phyloP scores from a whole-genome alignment of 768 basidiomycete genomes.

The Mycena vitilis region DNA sequence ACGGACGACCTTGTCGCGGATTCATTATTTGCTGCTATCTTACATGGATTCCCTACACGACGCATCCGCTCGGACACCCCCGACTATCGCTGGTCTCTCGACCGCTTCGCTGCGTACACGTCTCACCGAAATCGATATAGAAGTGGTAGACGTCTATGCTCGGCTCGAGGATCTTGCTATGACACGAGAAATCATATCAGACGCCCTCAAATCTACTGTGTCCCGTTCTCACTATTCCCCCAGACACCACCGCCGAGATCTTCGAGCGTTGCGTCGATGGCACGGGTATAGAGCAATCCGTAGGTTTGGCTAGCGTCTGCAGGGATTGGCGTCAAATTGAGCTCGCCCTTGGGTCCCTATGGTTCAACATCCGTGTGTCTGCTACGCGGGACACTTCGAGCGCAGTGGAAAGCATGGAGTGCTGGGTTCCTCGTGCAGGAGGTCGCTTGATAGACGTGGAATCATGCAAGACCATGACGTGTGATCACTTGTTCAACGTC shows the following conservation, averaged over 20 bases:
- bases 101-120: no score
- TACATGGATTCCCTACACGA: no score
- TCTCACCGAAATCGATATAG: no score
- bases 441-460: neutral
- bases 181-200: constrained; percentile 2
- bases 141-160: no score
- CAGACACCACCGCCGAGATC: constrained; percentile 18
- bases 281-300: no score
- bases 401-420: neutral
- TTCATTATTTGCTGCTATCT: no score
- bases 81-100: no score
- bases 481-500: neutral
- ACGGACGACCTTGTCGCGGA: no score
- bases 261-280: constrained; percentile 1
- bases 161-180: neutral
- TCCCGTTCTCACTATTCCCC: constrained; percentile 10
- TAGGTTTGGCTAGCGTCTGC: constrained; percentile 13
- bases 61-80: no score
- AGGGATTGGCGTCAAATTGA: constrained; percentile 4
- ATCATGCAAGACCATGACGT: neutral
- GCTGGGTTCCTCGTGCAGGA: constrained; percentile 9
- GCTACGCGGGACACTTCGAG: no score
- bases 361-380: neutral
- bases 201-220: constrained; percentile 9
- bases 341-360: neutral